Evolutionary conservation across 108 stramenopile species (phyloP), one percentile per base, ranked within the genome.

Genomic region (Seminavis robusta): DNA sequence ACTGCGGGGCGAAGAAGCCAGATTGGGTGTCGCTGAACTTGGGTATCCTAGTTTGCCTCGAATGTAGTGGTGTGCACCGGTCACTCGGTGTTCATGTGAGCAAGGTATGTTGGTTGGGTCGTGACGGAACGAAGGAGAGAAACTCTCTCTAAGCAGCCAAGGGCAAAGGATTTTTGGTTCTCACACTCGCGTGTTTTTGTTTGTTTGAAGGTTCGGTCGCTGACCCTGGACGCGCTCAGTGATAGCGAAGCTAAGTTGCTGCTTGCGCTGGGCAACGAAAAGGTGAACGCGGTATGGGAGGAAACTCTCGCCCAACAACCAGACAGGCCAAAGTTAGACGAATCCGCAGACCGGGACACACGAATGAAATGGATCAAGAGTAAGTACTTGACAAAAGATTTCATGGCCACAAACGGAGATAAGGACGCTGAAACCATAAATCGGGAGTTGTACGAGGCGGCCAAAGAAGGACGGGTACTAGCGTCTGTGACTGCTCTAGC

Each of bases 71-170:
- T 28, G n/a, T 9, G 30, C 57, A 59, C 17, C 13, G 57, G 57
- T 46, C 84, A 52, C 76, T 99, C 10, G 98, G 98, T 33, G 96
- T 97, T 25, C 96, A 97, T 72, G 88, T 99, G 31, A 92, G 90
- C 68, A 95, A 96, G 70, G n/a, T n/a, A n/a, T n/a, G n/a, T n/a
- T n/a, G n/a, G n/a, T n/a, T n/a, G n/a, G n/a, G n/a, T n/a, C n/a
- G n/a, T n/a, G n/a, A n/a, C n/a, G n/a, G n/a, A n/a, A n/a, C n/a
- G n/a, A n/a, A n/a, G n/a, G n/a, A n/a, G n/a, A n/a, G n/a, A n/a
- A n/a, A n/a, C n/a, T n/a, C n/a, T n/a, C n/a, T n/a, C n/a, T n/a
- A n/a, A n/a, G n/a, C n/a, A n/a, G n/a, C n/a, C n/a, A n/a, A n/a
- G n/a, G n/a, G n/a, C n/a, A n/a, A n/a, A n/a, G n/a, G n/a, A n/a